These are phyloP conservation scores for Aspergillus caelatus DNA, from an alignment of 2,329 filamentous ascomycete genomes.

Conservation along the genomic window DNA sequence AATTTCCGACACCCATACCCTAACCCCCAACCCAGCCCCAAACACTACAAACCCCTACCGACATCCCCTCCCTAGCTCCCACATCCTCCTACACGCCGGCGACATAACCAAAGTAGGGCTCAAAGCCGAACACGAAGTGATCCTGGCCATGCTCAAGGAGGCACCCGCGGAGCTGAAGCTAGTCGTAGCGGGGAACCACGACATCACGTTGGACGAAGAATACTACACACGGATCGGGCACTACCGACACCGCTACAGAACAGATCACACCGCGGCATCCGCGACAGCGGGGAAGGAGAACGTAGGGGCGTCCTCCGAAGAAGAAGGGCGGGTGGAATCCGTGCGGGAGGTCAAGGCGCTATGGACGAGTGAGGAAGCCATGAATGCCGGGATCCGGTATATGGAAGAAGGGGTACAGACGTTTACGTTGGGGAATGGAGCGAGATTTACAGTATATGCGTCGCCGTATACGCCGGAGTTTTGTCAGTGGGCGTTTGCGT, in stretches of 20 bases:
- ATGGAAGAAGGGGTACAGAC: constrained; percentile 57
- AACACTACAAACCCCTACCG: constrained; percentile 34
- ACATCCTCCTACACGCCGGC: constrained; percentile 61
- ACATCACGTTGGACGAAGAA: constrained; percentile 58
- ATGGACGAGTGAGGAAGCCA: constrained; percentile 51
- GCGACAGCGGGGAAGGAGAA: constrained; percentile 22
- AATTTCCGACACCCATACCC: constrained; percentile 48
- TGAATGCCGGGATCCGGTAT: constrained; percentile 53
- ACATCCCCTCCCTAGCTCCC: constrained; percentile 51
- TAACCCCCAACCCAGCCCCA: constrained; percentile 25
- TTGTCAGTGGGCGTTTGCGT: constrained; percentile 59
- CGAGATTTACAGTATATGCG: constrained; percentile 56
- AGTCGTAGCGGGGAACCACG: constrained; percentile 67
- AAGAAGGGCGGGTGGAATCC: constrained; percentile 11
- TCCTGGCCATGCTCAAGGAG: constrained; percentile 41
- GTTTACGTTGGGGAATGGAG: constrained; percentile 52
- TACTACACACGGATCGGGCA: constrained; percentile 46
- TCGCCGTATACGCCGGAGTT: constrained; percentile 59
- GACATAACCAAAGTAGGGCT: constrained; percentile 59
- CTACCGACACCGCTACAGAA: constrained; percentile 29
- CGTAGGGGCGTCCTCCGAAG: background rate
- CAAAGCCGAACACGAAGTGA: constrained; percentile 46
- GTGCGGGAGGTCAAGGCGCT: constrained; percentile 43
- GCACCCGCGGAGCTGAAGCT: constrained; percentile 61
- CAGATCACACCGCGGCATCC: constrained; percentile 12